These are phyloP conservation scores for Populus hybrid DNA, from an alignment of 441 rosid genomes.

Conservation along the genomic window DNA sequence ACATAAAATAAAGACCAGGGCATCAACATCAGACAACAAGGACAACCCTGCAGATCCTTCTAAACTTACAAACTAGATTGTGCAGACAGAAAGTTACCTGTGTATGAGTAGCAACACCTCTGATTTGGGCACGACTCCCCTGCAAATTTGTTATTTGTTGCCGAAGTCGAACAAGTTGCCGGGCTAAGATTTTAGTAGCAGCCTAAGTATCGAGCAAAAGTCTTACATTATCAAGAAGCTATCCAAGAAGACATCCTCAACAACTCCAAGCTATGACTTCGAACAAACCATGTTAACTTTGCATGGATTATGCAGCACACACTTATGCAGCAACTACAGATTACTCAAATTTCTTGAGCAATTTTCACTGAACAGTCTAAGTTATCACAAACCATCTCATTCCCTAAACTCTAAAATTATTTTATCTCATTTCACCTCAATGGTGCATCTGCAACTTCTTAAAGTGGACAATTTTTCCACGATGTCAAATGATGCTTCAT, in stretches of 20 bases:
- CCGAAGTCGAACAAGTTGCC: conserved; percentile 86
- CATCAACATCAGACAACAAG: background rate
- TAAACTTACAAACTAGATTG: background rate
- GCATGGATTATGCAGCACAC: background rate
- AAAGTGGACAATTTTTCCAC: background rate
- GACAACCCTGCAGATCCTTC: background rate
- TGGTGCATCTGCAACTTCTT: background rate
- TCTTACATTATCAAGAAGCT: background rate
- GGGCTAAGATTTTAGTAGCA: conserved; percentile 89
- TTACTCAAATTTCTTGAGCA: background rate
- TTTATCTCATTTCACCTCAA: background rate
- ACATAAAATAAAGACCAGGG: conserved; percentile 6
- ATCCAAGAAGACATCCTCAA: background rate
- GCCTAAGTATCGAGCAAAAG: conserved; percentile 40
- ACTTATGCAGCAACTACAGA: background rate
- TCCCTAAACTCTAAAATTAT: background rate
- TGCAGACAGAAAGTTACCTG: conserved; percentile 29
- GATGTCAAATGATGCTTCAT: background rate
- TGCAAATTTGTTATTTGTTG: conserved; percentile 95
- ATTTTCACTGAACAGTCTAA: background rate
- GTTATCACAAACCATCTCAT: background rate
- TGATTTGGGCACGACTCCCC: conserved; percentile 95
- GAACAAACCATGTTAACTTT: background rate
- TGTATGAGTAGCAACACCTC: no score
- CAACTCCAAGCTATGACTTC: background rate